These are phyloP conservation scores for Trichoderma sp. DNA, from an alignment of 2,329 filamentous ascomycete genomes.

Conservation along the genomic window DNA sequence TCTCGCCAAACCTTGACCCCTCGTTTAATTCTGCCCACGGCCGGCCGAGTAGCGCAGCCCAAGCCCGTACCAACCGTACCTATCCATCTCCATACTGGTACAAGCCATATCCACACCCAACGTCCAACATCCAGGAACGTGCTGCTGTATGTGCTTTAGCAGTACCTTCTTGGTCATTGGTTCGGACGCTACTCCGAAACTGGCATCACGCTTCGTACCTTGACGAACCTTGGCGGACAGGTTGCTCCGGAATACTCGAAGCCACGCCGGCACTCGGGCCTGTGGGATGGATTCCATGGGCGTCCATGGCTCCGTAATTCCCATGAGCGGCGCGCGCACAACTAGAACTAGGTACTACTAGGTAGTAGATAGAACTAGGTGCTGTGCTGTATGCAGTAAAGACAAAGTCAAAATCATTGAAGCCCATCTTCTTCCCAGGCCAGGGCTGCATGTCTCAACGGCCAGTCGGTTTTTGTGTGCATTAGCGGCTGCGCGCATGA, in stretches of 20 bases:
- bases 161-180: background rate
- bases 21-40: background rate
- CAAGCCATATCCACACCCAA: background rate
- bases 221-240: background rate
- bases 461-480: background rate
- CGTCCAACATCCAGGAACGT: conserved; percentile 13
- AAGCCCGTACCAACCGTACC: background rate
- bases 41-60: background rate
- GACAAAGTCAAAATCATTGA: background rate
- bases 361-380: background rate
- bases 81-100: background rate
- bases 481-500: conserved; percentile 10
- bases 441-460: no score
- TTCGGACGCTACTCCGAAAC: background rate
- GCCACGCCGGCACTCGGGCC: background rate
- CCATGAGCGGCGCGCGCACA: background rate
- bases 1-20: conserved; percentile 18
- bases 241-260: background rate
- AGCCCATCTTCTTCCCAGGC: background rate
- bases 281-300: background rate
- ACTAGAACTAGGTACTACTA: background rate
- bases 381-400: background rate
- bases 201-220: background rate
- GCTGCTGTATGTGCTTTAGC: background rate
- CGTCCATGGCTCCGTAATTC: background rate